These are phyloP conservation scores for Trichoderma parareesei DNA, from an alignment of 495 filamentous ascomycete genomes.

Conservation along the genomic window DNA sequence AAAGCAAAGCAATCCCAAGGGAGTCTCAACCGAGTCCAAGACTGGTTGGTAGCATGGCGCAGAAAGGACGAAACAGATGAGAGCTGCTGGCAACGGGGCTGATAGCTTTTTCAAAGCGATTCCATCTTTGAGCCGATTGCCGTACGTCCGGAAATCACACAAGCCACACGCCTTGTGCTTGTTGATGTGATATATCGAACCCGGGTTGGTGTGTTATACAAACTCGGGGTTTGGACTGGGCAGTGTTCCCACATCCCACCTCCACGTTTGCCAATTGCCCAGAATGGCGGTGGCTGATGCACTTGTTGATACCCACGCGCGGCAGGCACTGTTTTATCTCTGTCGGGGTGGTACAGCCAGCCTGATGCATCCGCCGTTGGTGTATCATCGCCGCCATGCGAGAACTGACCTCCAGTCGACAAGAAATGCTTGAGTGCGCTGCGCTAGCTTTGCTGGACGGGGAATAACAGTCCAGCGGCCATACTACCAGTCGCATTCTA, in stretches of 20 bases:
- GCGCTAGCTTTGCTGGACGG: neutral
- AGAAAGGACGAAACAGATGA: too few species aligned
- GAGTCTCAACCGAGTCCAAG: too few species aligned
- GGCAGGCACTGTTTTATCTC: neutral
- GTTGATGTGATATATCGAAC: neutral
- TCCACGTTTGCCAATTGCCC: neutral
- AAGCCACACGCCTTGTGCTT: too few species aligned
- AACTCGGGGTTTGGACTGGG: neutral
- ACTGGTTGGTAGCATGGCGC: too few species aligned
- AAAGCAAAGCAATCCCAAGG: neutral
- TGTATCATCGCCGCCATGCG: neutral
- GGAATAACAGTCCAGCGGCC: neutral
- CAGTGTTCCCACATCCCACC: neutral
- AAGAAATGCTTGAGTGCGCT: neutral
- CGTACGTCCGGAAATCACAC: neutral
- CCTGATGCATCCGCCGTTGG: neutral
- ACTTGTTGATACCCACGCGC: neutral
- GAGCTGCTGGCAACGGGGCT: too few species aligned
- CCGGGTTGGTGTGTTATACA: neutral
- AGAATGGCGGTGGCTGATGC: constrained; percentile 1
- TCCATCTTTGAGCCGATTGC: neutral
- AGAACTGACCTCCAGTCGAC: neutral
- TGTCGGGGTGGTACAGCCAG: neutral
- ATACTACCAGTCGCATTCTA: neutral
- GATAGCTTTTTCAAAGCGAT: neutral